phyloP scores from a whole-genome alignment of 768 basidiomycete genomes.

The Boletales sp. region DNA sequence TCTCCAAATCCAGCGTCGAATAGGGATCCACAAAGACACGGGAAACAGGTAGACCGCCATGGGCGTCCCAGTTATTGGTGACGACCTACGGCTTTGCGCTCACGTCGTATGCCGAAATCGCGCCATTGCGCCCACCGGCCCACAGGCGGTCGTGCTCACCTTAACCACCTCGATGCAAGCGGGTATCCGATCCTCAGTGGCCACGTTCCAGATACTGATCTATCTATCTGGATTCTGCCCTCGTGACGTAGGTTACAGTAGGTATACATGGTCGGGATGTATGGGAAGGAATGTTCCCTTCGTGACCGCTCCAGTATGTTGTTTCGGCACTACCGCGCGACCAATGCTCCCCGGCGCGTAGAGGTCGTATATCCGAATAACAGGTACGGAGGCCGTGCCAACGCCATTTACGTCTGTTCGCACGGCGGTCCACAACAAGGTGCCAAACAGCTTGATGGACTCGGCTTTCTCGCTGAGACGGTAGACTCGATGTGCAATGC shows the following conservation, averaged over 20 bases:
- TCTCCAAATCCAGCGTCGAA: conserved; percentile 65
- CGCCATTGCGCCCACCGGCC: conserved; percentile 83
- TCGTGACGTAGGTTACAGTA: conserved; percentile 98
- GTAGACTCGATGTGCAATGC: conserved; percentile 48
- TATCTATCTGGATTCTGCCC: too few species aligned
- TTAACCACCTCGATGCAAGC: conserved; percentile 73
- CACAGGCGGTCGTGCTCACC: conserved; percentile 77
- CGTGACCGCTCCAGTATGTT: conserved; percentile 79
- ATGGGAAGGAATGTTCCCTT: conserved; percentile 74
- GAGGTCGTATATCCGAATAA: conserved; percentile 79
- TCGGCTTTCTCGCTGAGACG: conserved; percentile 80
- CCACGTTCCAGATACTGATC: conserved; percentile 75
- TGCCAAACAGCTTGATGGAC: conserved; percentile 70
- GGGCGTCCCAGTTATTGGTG: conserved; percentile 87
- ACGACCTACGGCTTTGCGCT: conserved; percentile 76
- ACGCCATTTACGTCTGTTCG: conserved; percentile 48
- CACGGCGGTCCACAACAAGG: conserved; percentile 80
- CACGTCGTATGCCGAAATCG: conserved; percentile 80
- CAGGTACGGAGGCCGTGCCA: conserved; percentile 50
- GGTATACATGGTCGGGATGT: conserved; percentile 64
- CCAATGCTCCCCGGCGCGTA: conserved; percentile 55
- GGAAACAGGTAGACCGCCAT: conserved; percentile 61
- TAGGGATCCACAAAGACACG: conserved; percentile 67
- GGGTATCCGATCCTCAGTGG: conserved; percentile 53
- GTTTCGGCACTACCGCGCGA: conserved; percentile 55